Evolutionary conservation across 164 flowering plant species (phyloP).

Genomic region (Warburgia ugandensis): DNA sequence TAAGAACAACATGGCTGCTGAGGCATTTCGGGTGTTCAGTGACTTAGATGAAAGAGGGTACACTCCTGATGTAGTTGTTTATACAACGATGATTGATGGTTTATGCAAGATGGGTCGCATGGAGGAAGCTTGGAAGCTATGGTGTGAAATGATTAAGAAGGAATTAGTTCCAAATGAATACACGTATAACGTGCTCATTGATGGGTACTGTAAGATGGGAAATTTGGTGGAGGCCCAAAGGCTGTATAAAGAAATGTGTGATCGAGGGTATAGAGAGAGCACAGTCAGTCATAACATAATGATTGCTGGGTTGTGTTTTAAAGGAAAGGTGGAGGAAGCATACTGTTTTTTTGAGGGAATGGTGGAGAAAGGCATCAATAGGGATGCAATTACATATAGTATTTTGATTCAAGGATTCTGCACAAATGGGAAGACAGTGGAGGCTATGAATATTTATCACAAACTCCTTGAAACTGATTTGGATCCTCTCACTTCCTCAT

Average conservation of each 20-base stretch:
- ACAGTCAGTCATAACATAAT: slow-evolving; percentile 37
- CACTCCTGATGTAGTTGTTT: slow-evolving; percentile 44
- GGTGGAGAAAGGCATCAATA: slow-evolving; percentile 32
- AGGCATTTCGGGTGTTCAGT: slow-evolving; percentile 47
- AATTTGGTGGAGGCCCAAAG: slow-evolving; percentile 31
- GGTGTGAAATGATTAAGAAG: slow-evolving; percentile 54
- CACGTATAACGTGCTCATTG: slow-evolving; percentile 48
- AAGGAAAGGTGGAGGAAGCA: slow-evolving; percentile 39
- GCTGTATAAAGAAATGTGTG: slow-evolving; percentile 46
- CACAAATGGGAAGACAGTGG: slow-evolving; percentile 28
- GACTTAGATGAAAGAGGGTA: slow-evolving; percentile 63
- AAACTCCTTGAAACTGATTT: slow-evolving; percentile 39
- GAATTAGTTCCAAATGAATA: slow-evolving; percentile 48
- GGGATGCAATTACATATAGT: slow-evolving; percentile 43
- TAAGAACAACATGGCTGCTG: slow-evolving; percentile 23
- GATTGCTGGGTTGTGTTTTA: slow-evolving; percentile 42
- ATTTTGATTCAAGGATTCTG: slow-evolving; percentile 41
- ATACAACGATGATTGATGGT: slow-evolving; percentile 57
- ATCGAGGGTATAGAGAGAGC: slow-evolving; percentile 36
- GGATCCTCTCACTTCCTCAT: slow-evolving; percentile 35
- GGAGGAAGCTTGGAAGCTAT: slow-evolving; percentile 45
- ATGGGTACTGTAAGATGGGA: slow-evolving; percentile 37
- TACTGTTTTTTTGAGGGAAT: slow-evolving; percentile 39
- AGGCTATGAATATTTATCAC: slow-evolving; percentile 25
- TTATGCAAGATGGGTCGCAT: slow-evolving; percentile 40